Evolutionary conservation across 176 grass and related monocot genomes (phyloP).

Genomic region (Phragmites australis): DNA sequence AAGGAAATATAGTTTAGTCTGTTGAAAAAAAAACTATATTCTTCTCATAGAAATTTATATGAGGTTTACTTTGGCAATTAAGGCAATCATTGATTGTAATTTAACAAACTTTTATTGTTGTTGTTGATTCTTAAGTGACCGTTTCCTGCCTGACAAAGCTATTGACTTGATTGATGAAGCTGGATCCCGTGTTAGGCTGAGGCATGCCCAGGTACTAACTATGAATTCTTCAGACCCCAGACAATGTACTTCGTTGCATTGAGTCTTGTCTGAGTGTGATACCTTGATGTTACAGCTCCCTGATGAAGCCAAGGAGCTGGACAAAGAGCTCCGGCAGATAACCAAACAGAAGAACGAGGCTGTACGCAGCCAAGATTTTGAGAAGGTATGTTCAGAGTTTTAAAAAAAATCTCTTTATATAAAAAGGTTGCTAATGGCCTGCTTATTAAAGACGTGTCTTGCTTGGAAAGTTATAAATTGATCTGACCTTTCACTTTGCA

Average conservation of each 20-base stretch:
- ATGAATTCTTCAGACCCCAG: not conserved
- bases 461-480: not conserved
- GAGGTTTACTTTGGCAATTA: no score
- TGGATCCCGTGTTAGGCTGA: conserved; percentile 97
- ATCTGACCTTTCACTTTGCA: not conserved
- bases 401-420: not conserved
- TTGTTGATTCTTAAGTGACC: conserved; percentile 67
- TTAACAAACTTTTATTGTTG: conserved; percentile 34
- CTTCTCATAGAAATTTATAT: not conserved
- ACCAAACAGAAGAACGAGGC: conserved; percentile 97
- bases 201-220: conserved; percentile 79
- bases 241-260: not conserved
- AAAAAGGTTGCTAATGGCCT: conserved; percentile 19
- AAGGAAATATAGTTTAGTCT: not conserved
- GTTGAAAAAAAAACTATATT: not conserved
- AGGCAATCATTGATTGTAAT: not conserved
- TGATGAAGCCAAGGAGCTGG: conserved; percentile 96
- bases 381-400: conserved; percentile 61
- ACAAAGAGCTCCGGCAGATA: conserved; percentile 93
- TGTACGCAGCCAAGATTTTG: conserved; percentile 96
- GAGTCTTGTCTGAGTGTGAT: conserved; percentile 31
- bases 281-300: conserved; percentile 61
- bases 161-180: conserved; percentile 99
- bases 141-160: conserved; percentile 97
- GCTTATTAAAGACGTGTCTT: no score